Evolutionary conservation across 257 asterid genomes (phyloP), one percentile per base, ranked within the genome.

Genomic region (Rauvolfia tetraphylla): DNA sequence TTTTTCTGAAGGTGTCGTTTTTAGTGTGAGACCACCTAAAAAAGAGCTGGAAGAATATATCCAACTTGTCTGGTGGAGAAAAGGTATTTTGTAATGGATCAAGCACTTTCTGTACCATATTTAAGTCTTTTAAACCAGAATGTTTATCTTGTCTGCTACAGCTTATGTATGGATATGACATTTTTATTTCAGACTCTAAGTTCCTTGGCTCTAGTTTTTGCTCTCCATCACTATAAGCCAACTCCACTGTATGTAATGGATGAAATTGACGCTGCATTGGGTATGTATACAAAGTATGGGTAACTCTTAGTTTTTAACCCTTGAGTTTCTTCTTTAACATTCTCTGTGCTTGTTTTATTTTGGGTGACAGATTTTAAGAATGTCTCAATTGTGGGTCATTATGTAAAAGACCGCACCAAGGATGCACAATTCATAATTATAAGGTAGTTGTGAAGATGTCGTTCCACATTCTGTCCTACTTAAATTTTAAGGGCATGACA

Each of bases 1-100:
- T 95, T n/a, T 95, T 78, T 95, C 99, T 23, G 99, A 95, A 85
- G 98, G 99, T 29, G 98, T 95, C 39, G 98, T 95, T 75, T 95
- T 95, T 82, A 95, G 99, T 73, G 98, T 95, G 42, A 84, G 99
- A 81, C 99, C 99, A 5, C 98, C 99, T 34, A 95, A 95, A n/a
- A 83, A 95, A 95, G 89, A 95, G 99, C 90, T 93, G 99, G 99
- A 95, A 95, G 81, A 95, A 93, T 81, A 95, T 95, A 53, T 94
- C 99, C 8, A 95, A 95, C 86, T 85, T 95, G 83, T 95, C 99
- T 0, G 99, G 99, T 23, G 99, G 98, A 56, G 99, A 95, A 86
- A 95, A 95, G 97, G 99, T 95, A 85, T 36, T 57, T 31, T 36
- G 61, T n/a, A 22, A 72, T 25, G 33, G 12, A 63, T 65, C 1